Percentiles rank a stretch among this genome's conserved stretches.
phyloP scores from a whole-genome alignment of 2,329 filamentous ascomycete species.

The Chaetothyriales sp. region DNA sequence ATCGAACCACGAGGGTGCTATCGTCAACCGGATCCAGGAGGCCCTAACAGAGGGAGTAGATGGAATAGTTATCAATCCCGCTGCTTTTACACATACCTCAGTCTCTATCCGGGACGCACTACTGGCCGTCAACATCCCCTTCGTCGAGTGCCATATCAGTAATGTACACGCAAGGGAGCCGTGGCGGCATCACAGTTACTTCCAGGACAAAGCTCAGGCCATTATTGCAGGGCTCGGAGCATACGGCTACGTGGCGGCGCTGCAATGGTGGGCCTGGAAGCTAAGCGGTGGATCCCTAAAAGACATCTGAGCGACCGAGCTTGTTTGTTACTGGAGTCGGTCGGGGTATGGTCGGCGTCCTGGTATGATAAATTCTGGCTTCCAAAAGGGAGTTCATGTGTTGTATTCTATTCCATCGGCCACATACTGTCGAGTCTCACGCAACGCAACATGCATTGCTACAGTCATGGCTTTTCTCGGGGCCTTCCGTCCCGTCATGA shows the following conservation, averaged over 20 bases:
- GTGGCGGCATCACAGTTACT: slow-evolving; percentile 56
- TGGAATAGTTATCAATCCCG: slow-evolving; percentile 55
- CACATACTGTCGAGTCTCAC: slow-evolving; percentile 4
- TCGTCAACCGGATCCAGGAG: slow-evolving; percentile 61
- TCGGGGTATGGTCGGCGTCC: not conserved
- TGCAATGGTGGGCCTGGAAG: slow-evolving; percentile 38
- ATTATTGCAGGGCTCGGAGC: slow-evolving; percentile 58
- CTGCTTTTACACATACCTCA: slow-evolving; percentile 61
- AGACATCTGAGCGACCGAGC: not conserved
- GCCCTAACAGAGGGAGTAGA: not conserved
- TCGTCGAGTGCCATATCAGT: slow-evolving; percentile 63
- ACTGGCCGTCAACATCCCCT: slow-evolving; percentile 54
- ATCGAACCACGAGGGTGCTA: slow-evolving; percentile 64
- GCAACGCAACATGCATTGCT: slow-evolving; percentile 33
- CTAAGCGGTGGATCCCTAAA: slow-evolving; percentile 15
- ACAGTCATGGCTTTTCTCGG: slow-evolving; percentile 58
- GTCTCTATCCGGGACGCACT: slow-evolving; percentile 65
- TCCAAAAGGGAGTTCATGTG: not conserved
- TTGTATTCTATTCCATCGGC: not conserved
- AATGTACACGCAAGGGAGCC: slow-evolving; percentile 61
- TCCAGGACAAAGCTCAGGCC: slow-evolving; percentile 62
- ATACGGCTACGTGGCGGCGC: slow-evolving; percentile 47
- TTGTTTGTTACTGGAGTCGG: not conserved
- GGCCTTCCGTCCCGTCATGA: slow-evolving; percentile 62
- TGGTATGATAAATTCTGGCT: too few relatives aligned